A percentile compares a stretch with the other conserved stretches of the same genome.
Conservation (phyloP, 2,329 filamentous ascomycete genomes). For the Colletotrichum destructivum region DNA sequence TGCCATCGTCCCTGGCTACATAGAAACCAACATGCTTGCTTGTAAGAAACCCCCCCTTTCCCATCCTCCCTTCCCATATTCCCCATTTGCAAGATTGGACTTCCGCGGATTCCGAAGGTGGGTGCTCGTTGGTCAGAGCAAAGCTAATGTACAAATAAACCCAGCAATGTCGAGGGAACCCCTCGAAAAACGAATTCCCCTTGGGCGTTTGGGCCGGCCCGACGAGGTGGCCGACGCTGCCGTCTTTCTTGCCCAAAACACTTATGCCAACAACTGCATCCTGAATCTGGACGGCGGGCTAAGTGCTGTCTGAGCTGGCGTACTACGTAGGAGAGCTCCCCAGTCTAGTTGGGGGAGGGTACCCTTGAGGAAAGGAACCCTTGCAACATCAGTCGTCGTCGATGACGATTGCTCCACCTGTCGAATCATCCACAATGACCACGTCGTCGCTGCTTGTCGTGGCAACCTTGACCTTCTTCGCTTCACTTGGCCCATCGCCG, state of each 20-base stretch:
- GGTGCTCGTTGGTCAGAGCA: slow-evolving; percentile 6
- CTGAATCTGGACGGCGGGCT: slow-evolving; percentile 89
- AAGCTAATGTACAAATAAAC: slow-evolving; percentile 58
- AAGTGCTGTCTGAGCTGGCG: slow-evolving; percentile 70
- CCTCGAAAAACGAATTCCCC: slow-evolving; percentile 47
- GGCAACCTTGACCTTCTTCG: slow-evolving; percentile 66
- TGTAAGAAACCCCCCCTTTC: slow-evolving; percentile 62
- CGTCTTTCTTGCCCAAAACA: slow-evolving; percentile 81
- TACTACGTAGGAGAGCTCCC: not conserved
- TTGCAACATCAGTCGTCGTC: slow-evolving; percentile 67
- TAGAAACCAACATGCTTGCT: slow-evolving; percentile 84
- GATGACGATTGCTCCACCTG: slow-evolving; percentile 77
- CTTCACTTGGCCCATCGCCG: slow-evolving; percentile 52
- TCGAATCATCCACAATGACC: slow-evolving; percentile 52
- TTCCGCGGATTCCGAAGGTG: slow-evolving; percentile 7
- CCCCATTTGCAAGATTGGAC: slow-evolving; percentile 7
- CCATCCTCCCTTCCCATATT: slow-evolving; percentile 11
- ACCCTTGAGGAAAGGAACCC: slow-evolving; percentile 11
- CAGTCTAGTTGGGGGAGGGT: slow-evolving; percentile 2
- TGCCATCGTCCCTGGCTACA: slow-evolving; percentile 86
- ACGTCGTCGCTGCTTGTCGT: slow-evolving; percentile 58
- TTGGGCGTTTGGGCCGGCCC: slow-evolving; percentile 74
- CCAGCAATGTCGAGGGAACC: slow-evolving; percentile 47
- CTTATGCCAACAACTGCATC: slow-evolving; percentile 89
- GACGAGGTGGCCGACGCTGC: slow-evolving; percentile 88